A percentile compares a stretch with the other conserved stretches of the same genome.
phyloP scores from a whole-genome alignment of 2,329 filamentous ascomycete species.

The Dactylonectria macrodidyma region DNA sequence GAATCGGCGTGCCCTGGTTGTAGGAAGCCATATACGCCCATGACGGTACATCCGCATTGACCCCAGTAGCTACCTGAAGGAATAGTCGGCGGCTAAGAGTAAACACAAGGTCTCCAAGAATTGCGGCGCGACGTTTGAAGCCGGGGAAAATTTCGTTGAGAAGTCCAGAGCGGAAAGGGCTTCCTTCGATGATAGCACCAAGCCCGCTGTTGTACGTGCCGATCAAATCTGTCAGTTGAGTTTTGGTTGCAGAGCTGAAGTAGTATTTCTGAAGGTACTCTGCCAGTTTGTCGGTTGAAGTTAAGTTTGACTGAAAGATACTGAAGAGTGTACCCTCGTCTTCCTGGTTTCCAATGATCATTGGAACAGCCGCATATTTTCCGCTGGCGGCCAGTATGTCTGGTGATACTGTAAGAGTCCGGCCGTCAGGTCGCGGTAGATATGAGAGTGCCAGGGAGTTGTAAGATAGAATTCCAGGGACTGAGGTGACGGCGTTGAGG shows the following conservation, averaged over 20 bases:
- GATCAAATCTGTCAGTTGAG: conserved; percentile 64
- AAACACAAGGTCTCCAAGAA: conserved; percentile 76
- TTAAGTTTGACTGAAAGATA: conserved; percentile 71
- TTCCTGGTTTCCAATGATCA: conserved; percentile 76
- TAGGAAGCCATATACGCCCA: conserved; percentile 76
- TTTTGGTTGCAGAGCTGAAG: conserved; percentile 59
- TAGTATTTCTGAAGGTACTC: conserved; percentile 67
- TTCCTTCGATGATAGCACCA: conserved; percentile 67
- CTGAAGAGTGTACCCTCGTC: conserved; percentile 78
- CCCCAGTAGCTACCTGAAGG: conserved; percentile 57
- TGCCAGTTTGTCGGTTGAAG: conserved; percentile 65
- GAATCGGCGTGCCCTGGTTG: conserved; percentile 69
- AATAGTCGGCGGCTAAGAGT: conserved; percentile 56
- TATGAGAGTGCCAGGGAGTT: conserved; percentile 72
- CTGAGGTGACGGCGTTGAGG: conserved; percentile 70
- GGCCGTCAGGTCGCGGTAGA: conserved; percentile 73
- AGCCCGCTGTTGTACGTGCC: conserved; percentile 66
- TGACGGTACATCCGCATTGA: conserved; percentile 62
- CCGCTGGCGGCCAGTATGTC: conserved; percentile 64
- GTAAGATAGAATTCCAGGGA: conserved; percentile 71
- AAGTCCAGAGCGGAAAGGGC: conserved; percentile 71
- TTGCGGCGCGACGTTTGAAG: conserved; percentile 75
- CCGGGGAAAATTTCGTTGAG: conserved; percentile 75
- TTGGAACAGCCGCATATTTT: conserved; percentile 70
- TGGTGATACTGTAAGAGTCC: conserved; percentile 65